Conservation (phyloP, 2,329 filamentous ascomycete genomes). For the Exophiala viscosa region DNA sequence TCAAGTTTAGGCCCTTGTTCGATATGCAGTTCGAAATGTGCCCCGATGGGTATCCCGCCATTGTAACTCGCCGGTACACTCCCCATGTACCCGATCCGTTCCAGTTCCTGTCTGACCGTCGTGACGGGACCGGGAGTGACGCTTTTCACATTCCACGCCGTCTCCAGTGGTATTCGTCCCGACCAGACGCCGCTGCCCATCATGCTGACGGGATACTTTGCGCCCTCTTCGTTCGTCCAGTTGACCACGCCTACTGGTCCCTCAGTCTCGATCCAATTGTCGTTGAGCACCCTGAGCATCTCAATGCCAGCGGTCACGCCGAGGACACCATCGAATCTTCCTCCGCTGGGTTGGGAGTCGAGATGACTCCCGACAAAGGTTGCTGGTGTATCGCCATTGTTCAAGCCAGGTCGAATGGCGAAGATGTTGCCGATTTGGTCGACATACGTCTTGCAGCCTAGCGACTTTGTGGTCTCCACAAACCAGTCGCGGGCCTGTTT, state of each 20-base stretch:
- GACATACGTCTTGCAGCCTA: conserved; percentile 65
- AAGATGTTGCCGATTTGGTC: conserved; percentile 82
- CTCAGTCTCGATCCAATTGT: conserved; percentile 64
- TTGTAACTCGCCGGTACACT: conserved; percentile 46
- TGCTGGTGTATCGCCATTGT: conserved; percentile 46
- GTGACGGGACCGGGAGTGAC: conserved; percentile 44
- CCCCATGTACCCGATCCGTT: conserved; percentile 66
- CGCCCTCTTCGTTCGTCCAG: conserved; percentile 81
- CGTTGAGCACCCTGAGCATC: conserved; percentile 64
- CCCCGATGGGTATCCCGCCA: conserved; percentile 62
- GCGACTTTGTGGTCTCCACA: conserved; percentile 55
- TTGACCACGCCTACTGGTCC: conserved; percentile 72
- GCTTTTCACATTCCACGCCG: conserved; percentile 59
- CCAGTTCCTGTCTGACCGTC: conserved; percentile 64
- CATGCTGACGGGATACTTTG: conserved; percentile 73
- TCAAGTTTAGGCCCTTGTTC: conserved; percentile 78
- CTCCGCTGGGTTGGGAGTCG: conserved; percentile 56
- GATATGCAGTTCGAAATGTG: conserved; percentile 80
- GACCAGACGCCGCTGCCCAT: conserved; percentile 73
- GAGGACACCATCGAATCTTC: conserved; percentile 71
- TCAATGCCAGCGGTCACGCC: conserved; percentile 71
- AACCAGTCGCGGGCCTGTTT: conserved; percentile 74
- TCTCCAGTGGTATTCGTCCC: conserved; percentile 58
- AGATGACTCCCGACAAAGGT: conserved; percentile 36
- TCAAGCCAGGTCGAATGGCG: conserved; percentile 62